Base-by-base conservation (phyloP, 2,329 filamentous ascomycete genomes). In the Hypoxylon sp. region DNA sequence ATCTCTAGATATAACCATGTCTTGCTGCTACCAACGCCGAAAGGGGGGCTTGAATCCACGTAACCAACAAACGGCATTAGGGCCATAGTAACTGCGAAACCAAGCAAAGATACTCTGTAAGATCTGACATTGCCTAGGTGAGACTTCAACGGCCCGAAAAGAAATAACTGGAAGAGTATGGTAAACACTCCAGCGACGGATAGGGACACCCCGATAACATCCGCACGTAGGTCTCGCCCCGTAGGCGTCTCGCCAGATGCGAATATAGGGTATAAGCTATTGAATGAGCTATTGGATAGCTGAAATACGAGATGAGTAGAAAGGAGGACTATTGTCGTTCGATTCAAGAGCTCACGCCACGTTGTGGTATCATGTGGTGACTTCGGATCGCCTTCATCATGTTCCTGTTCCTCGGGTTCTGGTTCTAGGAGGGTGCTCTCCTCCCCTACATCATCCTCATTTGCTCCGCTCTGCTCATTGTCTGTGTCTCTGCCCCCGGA, bases 191-290 rank as follows among this genome's bases (percentile, higher is more conserved):
- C 95, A 0, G 95, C 93, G 69, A 97, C 91, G 0, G 93, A 95
- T 58, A 98, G 84, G 0, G 92, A 93, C 17, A 97, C 81, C 0
- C 96, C 96, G 49, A 98, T 97, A 66, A 92, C 93, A 63, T 89
- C 87, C 0, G 95, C 93, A 0, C 87, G 87, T 2, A 98, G 84
- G 0, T 86, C 85, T 44, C 96, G 91, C 17, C 96, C 96, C 0
- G 90, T 91, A 0, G 96, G 96, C 0, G 90, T 85, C 0, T 87
- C 80, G 0, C 92, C 90, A 61, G 95, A 90, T 0, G 91, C 93
- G 75, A 98, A 99, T 60, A 98, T 95, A 0, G 96, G 96, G 75
- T 97, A 99, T 0, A 99, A 84, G 17, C 93, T 95, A 81, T 97
- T 98, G 86, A 95, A 99, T 2, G 94, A 94, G 72, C 98, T 94